Evolutionary conservation across 2,329 filamentous ascomycete species (phyloP).

Genomic region (Ramularia endophylla): DNA sequence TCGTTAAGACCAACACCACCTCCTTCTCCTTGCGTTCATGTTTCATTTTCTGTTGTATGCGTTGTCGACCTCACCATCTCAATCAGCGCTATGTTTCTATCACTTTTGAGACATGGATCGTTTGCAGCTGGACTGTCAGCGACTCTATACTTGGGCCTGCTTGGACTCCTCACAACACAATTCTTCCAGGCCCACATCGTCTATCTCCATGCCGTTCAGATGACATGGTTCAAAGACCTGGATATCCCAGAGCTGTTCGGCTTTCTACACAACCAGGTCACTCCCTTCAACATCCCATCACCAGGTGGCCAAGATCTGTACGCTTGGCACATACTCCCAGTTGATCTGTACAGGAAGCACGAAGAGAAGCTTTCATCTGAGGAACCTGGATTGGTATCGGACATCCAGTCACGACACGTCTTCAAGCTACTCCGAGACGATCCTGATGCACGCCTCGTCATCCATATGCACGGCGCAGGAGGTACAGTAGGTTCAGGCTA

Average conservation of each 20-base stretch:
- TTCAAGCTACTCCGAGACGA: constrained; percentile 60
- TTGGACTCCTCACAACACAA: constrained; percentile 43
- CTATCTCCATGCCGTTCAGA: constrained; percentile 49
- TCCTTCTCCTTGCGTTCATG: too few species aligned
- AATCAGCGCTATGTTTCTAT: constrained; percentile 10
- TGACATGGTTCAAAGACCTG: constrained; percentile 51
- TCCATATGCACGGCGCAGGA: constrained; percentile 56
- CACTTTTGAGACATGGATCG: constrained; percentile 11
- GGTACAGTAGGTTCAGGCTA: constrained; percentile 53
- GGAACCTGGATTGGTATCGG: constrained; percentile 41
- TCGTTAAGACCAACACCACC: too few species aligned
- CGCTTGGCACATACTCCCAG: constrained; percentile 47
- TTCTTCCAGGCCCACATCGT: constrained; percentile 51
- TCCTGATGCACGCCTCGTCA: constrained; percentile 56
- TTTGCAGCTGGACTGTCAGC: constrained; percentile 24
- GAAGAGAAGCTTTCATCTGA: constrained; percentile 38
- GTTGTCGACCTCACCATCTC: not conserved
- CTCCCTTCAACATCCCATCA: constrained; percentile 43
- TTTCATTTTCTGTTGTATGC: too few species aligned
- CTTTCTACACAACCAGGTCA: constrained; percentile 46
- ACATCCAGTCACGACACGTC: constrained; percentile 53
- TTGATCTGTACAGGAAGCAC: constrained; percentile 41
- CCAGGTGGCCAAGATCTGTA: constrained; percentile 39
- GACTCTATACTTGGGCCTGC: constrained; percentile 38
- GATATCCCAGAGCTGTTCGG: constrained; percentile 45